Percentiles rank a stretch among this genome's conserved stretches.
Evolutionary conservation across 176 grass and related monocot genomes (phyloP).

Genomic region (Guadua angustifolia): DNA sequence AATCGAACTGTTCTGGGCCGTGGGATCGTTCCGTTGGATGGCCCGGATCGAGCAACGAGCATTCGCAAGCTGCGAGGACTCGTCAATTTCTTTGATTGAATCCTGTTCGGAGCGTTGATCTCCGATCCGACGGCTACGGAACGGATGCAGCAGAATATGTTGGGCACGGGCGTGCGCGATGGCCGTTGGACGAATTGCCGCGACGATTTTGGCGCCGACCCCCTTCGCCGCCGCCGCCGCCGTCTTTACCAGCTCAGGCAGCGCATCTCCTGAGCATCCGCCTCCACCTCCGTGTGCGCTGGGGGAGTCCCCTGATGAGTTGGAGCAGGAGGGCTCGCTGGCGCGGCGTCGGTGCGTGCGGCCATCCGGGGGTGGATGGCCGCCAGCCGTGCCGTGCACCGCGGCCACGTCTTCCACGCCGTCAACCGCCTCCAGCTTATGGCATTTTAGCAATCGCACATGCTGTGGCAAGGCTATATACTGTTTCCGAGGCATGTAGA

Average conservation of each 20-base stretch:
- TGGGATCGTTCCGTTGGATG: neutral
- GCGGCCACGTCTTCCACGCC: conserved; percentile 80
- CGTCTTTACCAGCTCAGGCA: conserved; percentile 57
- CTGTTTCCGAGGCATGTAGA: conserved; percentile 71
- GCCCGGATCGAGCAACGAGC: neutral
- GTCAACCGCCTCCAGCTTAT: conserved; percentile 80
- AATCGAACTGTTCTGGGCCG: no score
- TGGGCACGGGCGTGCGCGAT: neutral
- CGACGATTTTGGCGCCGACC: conserved; percentile 26
- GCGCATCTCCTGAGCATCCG: neutral
- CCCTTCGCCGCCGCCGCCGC: neutral
- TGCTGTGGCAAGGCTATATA: conserved; percentile 83
- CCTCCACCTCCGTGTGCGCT: neutral
- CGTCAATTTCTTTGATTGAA: neutral
- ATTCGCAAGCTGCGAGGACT: neutral
- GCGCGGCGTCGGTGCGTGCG: conserved; percentile 56
- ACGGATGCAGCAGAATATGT: neutral
- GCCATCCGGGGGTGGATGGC: conserved; percentile 89
- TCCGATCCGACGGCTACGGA: neutral
- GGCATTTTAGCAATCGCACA: conserved; percentile 82
- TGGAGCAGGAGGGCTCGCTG: conserved; percentile 52
- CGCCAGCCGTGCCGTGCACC: conserved; percentile 65
- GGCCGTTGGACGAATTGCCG: conserved; percentile 20
- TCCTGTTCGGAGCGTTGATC: neutral
- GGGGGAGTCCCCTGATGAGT: neutral